phyloP scores from a whole-genome alignment of 1,139 yeast genomes.

The Insectozyma bohioensis region DNA sequence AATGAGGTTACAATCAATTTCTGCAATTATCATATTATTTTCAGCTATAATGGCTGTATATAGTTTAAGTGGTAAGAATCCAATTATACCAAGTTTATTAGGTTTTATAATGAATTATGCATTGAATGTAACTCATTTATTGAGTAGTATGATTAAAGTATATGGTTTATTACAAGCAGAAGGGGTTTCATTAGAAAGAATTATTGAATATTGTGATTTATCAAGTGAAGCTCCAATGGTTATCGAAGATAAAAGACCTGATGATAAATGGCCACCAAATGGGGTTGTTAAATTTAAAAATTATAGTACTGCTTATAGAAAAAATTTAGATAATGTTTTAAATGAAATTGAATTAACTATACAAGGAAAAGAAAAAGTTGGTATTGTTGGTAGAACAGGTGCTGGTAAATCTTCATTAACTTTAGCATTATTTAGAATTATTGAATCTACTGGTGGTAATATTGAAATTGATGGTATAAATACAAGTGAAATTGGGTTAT shows the following conservation, averaged over 20 bases:
- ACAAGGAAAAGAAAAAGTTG: slow-evolving; percentile 31
- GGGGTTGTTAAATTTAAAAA: slow-evolving; percentile 29
- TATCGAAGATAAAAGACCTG: slow-evolving; percentile 24
- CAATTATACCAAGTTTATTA: slow-evolving; percentile 27
- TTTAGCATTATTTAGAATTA: slow-evolving; percentile 33
- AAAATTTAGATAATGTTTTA: slow-evolving; percentile 33
- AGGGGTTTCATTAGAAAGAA: slow-evolving; percentile 33
- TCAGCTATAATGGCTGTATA: slow-evolving; percentile 25
- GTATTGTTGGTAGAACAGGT: slow-evolving; percentile 39
- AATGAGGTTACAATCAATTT: slow-evolving; percentile 31
- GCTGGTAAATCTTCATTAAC: slow-evolving; percentile 38
- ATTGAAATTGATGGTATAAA: slow-evolving; percentile 50
- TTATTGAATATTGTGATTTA: slow-evolving; percentile 31
- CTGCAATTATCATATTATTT: slow-evolving; percentile 27
- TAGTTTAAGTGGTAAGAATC: slow-evolving; percentile 21
- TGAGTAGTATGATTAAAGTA: slow-evolving; percentile 27
- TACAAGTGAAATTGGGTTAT: slow-evolving; percentile 46
- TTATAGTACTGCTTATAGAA: slow-evolving; percentile 32
- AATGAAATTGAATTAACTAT: slow-evolving; percentile 25
- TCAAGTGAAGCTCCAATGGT: slow-evolving; percentile 28
- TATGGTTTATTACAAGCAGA: slow-evolving; percentile 35
- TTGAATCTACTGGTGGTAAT: slow-evolving; percentile 30
- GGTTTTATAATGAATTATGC: slow-evolving; percentile 37
- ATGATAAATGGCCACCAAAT: slow-evolving; percentile 26
- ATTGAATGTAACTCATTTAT: slow-evolving; percentile 25